Conservation (phyloP, 176 grass and related monocot species). For the Oryza longistaminata region DNA sequence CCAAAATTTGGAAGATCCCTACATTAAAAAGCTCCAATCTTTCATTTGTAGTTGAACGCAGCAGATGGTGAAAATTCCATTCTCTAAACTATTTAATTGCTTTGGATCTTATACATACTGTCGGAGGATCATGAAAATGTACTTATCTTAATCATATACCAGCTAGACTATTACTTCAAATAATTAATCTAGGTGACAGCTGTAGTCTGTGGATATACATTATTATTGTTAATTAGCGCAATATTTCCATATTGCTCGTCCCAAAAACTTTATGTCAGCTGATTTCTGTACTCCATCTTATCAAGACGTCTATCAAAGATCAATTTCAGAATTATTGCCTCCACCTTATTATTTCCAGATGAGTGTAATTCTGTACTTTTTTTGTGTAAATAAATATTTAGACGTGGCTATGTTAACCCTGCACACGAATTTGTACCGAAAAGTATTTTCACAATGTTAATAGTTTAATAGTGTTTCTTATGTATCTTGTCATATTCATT, state of each 20-base stretch:
- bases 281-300: background rate
- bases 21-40: background rate
- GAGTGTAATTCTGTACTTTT: background rate
- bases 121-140: background rate
- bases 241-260: background rate
- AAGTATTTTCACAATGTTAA: background rate
- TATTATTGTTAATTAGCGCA: background rate
- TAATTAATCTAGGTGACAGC: conserved; percentile 20
- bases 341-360: too few relatives aligned
- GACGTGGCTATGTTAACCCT: background rate
- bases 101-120: background rate
- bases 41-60: background rate
- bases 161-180: background rate
- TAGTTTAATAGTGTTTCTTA: background rate
- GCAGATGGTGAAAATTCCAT: background rate
- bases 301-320: background rate
- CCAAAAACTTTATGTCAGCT: background rate
- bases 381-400: background rate
- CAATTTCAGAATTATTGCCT: background rate
- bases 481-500: background rate
- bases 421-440: background rate
- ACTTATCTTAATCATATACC: background rate
- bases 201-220: background rate
- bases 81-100: background rate
- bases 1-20: background rate